Percentiles rank a stretch among this genome's conserved stretches.
Conservation (phyloP, 2,329 filamentous ascomycete genomes). For the Knoxdaviesia capensis region DNA sequence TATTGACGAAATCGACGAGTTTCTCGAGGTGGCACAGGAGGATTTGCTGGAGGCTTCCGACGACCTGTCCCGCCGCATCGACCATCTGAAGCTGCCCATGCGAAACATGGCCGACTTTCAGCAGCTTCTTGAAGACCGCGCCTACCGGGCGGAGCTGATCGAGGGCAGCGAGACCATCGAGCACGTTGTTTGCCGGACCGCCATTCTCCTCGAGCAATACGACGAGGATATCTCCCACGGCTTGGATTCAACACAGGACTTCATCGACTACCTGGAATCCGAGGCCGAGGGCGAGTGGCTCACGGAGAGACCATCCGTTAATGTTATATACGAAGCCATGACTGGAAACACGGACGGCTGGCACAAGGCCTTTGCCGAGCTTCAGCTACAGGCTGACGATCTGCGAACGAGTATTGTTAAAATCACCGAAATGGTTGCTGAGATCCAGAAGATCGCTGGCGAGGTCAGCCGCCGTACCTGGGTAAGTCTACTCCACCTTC, state of each 20-base stretch:
- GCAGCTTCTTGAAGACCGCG: slow-evolving; percentile 66
- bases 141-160: slow-evolving; percentile 64
- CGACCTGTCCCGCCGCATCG: slow-evolving; percentile 64
- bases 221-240: slow-evolving; percentile 65
- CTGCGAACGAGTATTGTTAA: slow-evolving; percentile 34
- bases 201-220: slow-evolving; percentile 53
- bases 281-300: slow-evolving; percentile 42
- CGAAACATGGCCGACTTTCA: slow-evolving; percentile 69
- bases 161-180: slow-evolving; percentile 83
- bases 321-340: slow-evolving; percentile 73
- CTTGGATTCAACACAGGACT: slow-evolving; percentile 52
- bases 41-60: slow-evolving; percentile 61
- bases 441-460: slow-evolving; percentile 73
- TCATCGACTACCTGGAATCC: slow-evolving; percentile 53
- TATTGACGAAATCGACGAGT: slow-evolving; percentile 85
- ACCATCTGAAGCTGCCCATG: slow-evolving; percentile 64
- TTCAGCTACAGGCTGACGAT: slow-evolving; percentile 52
- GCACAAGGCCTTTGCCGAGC: slow-evolving; percentile 57
- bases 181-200: slow-evolving; percentile 67
- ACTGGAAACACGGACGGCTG: slow-evolving; percentile 82
- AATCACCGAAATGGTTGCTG: slow-evolving; percentile 56
- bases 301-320: slow-evolving; percentile 38
- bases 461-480: slow-evolving; percentile 61
- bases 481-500: slow-evolving; percentile 26
- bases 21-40: slow-evolving; percentile 68